Evolutionary conservation across 1,284 basidiomycete species (phyloP).

Genomic region (Fistulina hepatica): DNA sequence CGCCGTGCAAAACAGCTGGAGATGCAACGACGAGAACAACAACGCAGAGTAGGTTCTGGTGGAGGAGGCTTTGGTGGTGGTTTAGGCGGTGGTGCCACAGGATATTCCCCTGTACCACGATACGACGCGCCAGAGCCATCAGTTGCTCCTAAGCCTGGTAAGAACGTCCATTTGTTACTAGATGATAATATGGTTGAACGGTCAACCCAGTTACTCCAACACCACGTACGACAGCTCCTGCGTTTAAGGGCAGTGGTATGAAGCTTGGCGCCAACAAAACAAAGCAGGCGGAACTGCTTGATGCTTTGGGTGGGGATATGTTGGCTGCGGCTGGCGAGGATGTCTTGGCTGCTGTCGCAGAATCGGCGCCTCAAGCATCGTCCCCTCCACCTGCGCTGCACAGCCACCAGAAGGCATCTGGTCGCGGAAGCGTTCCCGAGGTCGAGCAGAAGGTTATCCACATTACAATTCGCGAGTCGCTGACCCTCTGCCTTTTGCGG

Average conservation of each 20-base stretch:
- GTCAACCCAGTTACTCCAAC: conserved; percentile 37
- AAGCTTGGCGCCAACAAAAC: conserved; percentile 94
- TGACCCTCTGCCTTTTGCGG: conserved; percentile 73
- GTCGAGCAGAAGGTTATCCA: conserved; percentile 79
- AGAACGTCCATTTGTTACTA: too few species aligned
- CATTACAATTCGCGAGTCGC: conserved; percentile 73
- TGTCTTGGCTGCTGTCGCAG: conserved; percentile 8
- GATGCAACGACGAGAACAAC: conserved; percentile 92
- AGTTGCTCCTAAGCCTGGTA: conserved; percentile 24
- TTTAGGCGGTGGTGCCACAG: conserved; percentile 51
- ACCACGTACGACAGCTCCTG: conserved; percentile 46
- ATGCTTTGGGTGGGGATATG: conserved; percentile 76
- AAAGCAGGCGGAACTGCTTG: conserved; percentile 77
- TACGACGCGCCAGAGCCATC: conserved; percentile 47
- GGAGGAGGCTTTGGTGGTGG: conserved; percentile 38
- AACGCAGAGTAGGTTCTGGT: conserved; percentile 49
- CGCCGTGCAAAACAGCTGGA: conserved; percentile 96
- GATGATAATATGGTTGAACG: conserved; percentile 33
- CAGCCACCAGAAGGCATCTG: conserved; percentile 25
- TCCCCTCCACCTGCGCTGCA: conserved; percentile 43
- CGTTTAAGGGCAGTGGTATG: conserved; percentile 96
- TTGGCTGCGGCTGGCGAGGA: conserved; percentile 36
- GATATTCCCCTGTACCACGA: conserved; percentile 61
- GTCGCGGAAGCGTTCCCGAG: conserved; percentile 58
- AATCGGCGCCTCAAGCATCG: conserved; percentile 30